These are phyloP conservation scores for Solanum habrochaites DNA, from an alignment of 257 asterid species.

Conservation along the genomic window DNA sequence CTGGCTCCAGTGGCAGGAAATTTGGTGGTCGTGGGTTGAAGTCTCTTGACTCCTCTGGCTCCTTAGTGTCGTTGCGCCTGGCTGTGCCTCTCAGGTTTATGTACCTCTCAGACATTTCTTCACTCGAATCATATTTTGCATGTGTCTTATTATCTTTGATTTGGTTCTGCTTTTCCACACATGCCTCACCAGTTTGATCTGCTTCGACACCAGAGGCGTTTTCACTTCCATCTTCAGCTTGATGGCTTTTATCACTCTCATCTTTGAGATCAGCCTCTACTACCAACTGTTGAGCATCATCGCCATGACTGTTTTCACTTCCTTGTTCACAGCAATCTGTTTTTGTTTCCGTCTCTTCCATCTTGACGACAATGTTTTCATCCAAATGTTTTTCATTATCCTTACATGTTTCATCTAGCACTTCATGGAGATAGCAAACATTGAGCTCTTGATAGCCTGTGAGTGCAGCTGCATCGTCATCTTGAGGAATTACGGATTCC, in stretches of 20 bases:
- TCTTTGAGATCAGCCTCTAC: background rate
- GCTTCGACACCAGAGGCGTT: background rate
- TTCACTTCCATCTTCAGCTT: background rate
- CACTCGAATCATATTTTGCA: background rate
- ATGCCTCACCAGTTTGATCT: background rate
- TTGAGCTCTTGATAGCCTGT: background rate
- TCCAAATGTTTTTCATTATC: background rate
- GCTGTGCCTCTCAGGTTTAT: slow-evolving; percentile 5
- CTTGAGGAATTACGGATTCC: background rate
- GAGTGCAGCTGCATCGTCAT: background rate
- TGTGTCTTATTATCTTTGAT: background rate
- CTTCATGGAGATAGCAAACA: background rate
- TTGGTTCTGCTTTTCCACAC: background rate
- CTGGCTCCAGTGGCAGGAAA: slow-evolving; percentile 50
- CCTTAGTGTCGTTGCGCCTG: slow-evolving; percentile 23
- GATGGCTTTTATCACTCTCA: background rate
- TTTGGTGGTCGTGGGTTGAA: slow-evolving; percentile 79
- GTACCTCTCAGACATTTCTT: slow-evolving; percentile 1
- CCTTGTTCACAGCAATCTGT: background rate
- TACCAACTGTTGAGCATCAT: background rate
- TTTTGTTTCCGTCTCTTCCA: background rate
- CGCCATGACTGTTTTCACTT: background rate
- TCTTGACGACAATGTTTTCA: background rate
- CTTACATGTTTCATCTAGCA: background rate
- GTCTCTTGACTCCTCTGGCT: slow-evolving; percentile 20